Evolutionary conservation across 176 grass and related monocot species (phyloP).

Genomic region (Poa annua): DNA sequence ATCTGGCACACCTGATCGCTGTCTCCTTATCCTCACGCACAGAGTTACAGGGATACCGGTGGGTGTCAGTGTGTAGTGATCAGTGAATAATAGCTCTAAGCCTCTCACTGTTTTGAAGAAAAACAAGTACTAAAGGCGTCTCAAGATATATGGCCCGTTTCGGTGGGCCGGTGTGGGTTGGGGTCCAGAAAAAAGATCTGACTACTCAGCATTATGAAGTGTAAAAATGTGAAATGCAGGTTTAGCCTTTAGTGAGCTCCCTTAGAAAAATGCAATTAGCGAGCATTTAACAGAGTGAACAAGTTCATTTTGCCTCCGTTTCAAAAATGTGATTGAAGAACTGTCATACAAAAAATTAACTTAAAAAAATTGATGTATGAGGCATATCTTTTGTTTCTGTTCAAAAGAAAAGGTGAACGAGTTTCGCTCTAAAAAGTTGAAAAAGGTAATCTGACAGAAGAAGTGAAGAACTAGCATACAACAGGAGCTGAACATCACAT

Average conservation of each 20-base stretch:
- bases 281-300: not conserved
- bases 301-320: not conserved
- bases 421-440: not conserved
- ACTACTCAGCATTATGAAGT: not conserved
- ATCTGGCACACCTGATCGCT: not conserved
- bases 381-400: too few relatives aligned
- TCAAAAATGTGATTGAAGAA: too few relatives aligned
- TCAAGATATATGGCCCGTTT: not conserved
- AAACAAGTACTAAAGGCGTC: not conserved
- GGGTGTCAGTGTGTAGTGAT: not conserved
- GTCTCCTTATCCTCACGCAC: not conserved
- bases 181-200: not conserved
- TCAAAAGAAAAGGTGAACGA: too few relatives aligned
- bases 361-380: too few relatives aligned
- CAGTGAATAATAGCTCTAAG: not conserved
- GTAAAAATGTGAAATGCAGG: not conserved
- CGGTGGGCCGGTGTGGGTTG: not conserved
- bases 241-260: not conserved
- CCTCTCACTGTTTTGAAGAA: not conserved
- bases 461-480: not conserved
- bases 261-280: not conserved
- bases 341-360: too few relatives aligned
- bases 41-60: not conserved
- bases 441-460: not conserved
- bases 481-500: not conserved